Base-by-base conservation (phyloP, 768 basidiomycete species). In the Lyophyllum decastes region DNA sequence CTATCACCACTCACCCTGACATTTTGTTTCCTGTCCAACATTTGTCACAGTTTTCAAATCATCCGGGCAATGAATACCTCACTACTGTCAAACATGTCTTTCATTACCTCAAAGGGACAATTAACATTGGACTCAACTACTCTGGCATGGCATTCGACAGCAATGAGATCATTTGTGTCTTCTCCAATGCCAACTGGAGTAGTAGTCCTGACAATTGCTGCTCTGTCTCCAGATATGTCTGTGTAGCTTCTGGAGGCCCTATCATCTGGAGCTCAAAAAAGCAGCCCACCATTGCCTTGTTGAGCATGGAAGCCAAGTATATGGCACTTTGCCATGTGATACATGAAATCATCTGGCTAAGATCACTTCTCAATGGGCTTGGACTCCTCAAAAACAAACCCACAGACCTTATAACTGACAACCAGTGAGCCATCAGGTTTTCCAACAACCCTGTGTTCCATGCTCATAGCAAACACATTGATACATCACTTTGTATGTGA, bases 21-120 rank as follows among this genome's bases (percentile, higher is more conserved):
- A 78, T 81, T 43, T 61, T 73, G 0, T 76, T 67, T 55, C 66
- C 76, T 0, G 72, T 77, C 6, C 57, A 64, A 2, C 55, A 59
- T 1, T 60, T 81, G 0, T 60, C 68, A 5, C 74, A 72, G 24
- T 80, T 73, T 63, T 60, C 65, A 9, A 40, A 55, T 1, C 73
- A 75, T 54, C 77, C 76, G 0, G 62, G 61, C 8, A 34, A 40
- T 1, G 54, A 54, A 1, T 78, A 82, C 57, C 79, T 76, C 70
- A 58, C 62, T 0, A 75, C 75, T 2, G 67, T 73, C 8, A 76
- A 76, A 52, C 70, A 69, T n/a, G 57, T 81, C 21, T 68, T 78
- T 40, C 64, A 70, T 2, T 83, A 82, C 61, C 64, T 83, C 7
- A 67, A 64, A 40, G 67, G 65, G 1, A 69, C 63, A 7, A 30